These are phyloP conservation scores for Fragaria ananassa DNA, from an alignment of 306 rosid genomes.

Conservation along the genomic window DNA sequence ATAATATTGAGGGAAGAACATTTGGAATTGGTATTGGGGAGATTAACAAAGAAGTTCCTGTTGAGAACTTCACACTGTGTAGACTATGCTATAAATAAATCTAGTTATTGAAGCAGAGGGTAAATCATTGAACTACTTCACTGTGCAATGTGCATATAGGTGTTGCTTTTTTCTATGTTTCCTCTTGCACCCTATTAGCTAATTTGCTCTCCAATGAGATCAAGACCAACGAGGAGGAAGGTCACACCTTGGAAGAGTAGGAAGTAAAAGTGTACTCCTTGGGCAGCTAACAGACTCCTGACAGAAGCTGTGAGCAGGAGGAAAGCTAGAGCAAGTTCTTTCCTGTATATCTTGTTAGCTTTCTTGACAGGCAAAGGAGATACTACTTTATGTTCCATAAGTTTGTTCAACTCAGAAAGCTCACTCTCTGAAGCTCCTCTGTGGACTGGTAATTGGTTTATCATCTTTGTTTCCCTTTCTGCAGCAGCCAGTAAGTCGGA, in stretches of 20 bases:
- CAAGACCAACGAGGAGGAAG: constrained; percentile 95
- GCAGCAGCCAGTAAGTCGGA: constrained; percentile 75
- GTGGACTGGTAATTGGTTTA: constrained; percentile 52
- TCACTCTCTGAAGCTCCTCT: constrained; percentile 76
- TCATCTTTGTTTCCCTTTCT: constrained; percentile 56
- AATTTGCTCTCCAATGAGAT: constrained; percentile 92
- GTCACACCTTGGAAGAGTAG: constrained; percentile 91
- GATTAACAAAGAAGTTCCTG: constrained; percentile 29
- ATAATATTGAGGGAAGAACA: constrained; percentile 8
- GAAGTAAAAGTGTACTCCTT: constrained; percentile 97
- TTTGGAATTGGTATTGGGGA: constrained; percentile 25
- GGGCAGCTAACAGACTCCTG: constrained; percentile 82
- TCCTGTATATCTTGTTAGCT: constrained; percentile 69
- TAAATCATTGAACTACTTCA: constrained; percentile 19
- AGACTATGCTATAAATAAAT: constrained; percentile 12
- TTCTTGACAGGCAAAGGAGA: constrained; percentile 46
- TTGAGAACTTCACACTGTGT: constrained; percentile 18
- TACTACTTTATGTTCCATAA: constrained; percentile 47
- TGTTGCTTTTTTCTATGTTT: constrained; percentile 10
- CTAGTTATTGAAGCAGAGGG: constrained; percentile 17
- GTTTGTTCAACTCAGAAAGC: constrained; percentile 48
- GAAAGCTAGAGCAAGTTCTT: constrained; percentile 84
- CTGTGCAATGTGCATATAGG: background rate
- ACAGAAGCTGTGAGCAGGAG: constrained; percentile 82
- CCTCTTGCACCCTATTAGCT: constrained; percentile 40